Evolutionary conservation across 208 protist genomes (phyloP).

Genomic region (Borovskyia barvae): DNA sequence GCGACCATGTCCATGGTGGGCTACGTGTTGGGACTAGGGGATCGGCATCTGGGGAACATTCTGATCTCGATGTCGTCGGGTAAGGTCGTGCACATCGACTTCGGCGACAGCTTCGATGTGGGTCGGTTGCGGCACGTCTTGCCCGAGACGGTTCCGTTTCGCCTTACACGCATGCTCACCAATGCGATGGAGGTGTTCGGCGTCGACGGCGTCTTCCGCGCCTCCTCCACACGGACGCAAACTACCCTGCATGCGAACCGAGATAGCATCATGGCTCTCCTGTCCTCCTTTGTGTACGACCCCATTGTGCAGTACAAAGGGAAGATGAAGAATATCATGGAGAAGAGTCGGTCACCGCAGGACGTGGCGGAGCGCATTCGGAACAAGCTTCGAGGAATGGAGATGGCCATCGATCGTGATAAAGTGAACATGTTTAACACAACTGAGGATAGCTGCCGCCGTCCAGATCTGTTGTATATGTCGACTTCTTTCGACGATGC

Average conservation of each 20-base stretch:
- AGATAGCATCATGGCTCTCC: constrained; percentile 98
- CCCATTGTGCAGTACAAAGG: constrained; percentile 97
- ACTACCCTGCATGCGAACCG: constrained; percentile 96
- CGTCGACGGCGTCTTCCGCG: constrained; percentile 98
- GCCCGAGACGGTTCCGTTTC: constrained; percentile 99
- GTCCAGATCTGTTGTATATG: constrained; percentile 88
- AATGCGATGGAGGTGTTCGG: constrained; percentile 99
- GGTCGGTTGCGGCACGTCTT: constrained; percentile 97
- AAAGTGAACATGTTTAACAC: constrained; percentile 81
- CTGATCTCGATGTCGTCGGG: constrained; percentile 98
- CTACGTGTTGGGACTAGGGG: constrained; percentile 95
- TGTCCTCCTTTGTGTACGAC: constrained; percentile 99
- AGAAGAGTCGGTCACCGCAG: constrained; percentile 84
- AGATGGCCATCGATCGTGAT: constrained; percentile 89
- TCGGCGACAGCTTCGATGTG: constrained; percentile 99
- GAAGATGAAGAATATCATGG: constrained; percentile 98
- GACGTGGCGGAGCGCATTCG: constrained; percentile 96
- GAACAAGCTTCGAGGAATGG: constrained; percentile 98
- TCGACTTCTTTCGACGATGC: constrained; percentile 86
- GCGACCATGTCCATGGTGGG: constrained; percentile 99
- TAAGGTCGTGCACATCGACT: constrained; percentile 99
- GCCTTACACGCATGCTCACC: constrained; percentile 99
- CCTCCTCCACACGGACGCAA: constrained; percentile 97
- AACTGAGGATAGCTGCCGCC: constrained; percentile 63
- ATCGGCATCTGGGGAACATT: constrained; percentile 99